Evolutionary conservation across 257 asterid species (phyloP), one percentile per base, ranked within the genome.

Genomic region (Jacaranda copaia): DNA sequence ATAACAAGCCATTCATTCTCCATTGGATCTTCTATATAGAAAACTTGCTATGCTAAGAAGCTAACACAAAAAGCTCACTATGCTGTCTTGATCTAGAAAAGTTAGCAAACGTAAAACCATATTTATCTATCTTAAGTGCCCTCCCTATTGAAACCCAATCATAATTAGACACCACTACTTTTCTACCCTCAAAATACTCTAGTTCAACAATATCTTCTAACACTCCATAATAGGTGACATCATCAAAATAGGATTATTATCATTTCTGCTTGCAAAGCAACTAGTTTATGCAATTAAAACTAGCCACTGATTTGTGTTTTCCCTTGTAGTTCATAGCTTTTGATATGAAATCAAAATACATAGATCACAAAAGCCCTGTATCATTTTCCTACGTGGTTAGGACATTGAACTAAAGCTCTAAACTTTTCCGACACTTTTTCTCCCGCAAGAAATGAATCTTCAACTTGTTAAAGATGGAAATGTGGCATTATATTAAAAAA

Each of bases 61-160:
- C 56, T 57, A 56, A 45, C 3, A 72, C 48, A 72, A 72, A 72
- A 7, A 39, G 76, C 39, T 71, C 76, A 38, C 35, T 38, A 39
- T 71, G 76, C 36, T 55, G 61, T 39, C 53, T 71, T 16, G 16
- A 9, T 12, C 16, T 10, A 53, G 66, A 71, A 53, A 71, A 53
- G n/a, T 71, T 71, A 8, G 55, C 76, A 5, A 71, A 35, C 0
- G 76, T n/a, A 12, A 56, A 73, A 15, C 77, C 68, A 58, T 73
- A 40, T n/a, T 58, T 53, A 59, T 73, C 69, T 4, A 2, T 4
- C 58, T 73, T 73, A 5, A 9, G 77, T 0, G 76, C 65, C 18
- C 69, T 43, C 72, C n/a, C n/a, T n/a, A n/a, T n/a, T n/a, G n/a
- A n/a, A n/a, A n/a, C n/a, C n/a, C n/a, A n/a, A n/a, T n/a, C n/a